Conservation (phyloP, 441 rosid genomes). For the Omphalea diandra region DNA sequence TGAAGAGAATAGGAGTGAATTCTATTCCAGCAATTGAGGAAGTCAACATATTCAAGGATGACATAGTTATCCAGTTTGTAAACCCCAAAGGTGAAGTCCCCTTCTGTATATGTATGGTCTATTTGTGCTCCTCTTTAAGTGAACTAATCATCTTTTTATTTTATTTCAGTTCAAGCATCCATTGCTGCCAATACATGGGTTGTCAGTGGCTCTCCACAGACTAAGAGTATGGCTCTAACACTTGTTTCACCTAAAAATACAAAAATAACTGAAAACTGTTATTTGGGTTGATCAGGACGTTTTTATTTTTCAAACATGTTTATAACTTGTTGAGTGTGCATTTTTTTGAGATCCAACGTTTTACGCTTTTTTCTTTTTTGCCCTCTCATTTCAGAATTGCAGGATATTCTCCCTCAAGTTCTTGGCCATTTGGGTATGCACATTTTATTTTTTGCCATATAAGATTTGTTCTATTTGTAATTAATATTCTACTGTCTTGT, state of each 20-base stretch:
- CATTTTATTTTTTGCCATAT: not conserved
- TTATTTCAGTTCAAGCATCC: slow-evolving; percentile 75
- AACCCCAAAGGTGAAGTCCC: not conserved
- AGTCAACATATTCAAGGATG: slow-evolving; percentile 5
- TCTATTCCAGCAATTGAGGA: slow-evolving; percentile 47
- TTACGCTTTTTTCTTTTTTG: not conserved
- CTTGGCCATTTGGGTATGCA: slow-evolving; percentile 72
- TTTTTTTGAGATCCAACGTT: not conserved
- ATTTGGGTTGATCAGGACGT: too few species aligned
- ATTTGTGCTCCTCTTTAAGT: not conserved
- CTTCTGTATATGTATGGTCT: not conserved
- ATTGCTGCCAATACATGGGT: slow-evolving; percentile 32
- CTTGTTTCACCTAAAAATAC: too few species aligned
- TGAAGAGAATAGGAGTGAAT: slow-evolving; percentile 82
- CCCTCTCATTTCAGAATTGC: slow-evolving; percentile 51
- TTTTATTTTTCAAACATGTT: too few species aligned
- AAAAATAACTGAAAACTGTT: too few species aligned
- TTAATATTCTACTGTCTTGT: not conserved
- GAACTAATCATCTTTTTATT: not conserved
- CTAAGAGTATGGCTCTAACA: slow-evolving; percentile 52
- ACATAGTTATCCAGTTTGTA: not conserved
- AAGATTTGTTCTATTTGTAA: not conserved
- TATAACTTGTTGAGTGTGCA: not conserved
- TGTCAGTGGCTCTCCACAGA: slow-evolving; percentile 79
- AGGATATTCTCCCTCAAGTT: slow-evolving; percentile 83